A percentile compares a stretch with the other conserved stretches of the same genome.
phyloP scores from a whole-genome alignment of 805 yeast genomes.

The Blastobotrys americana region DNA sequence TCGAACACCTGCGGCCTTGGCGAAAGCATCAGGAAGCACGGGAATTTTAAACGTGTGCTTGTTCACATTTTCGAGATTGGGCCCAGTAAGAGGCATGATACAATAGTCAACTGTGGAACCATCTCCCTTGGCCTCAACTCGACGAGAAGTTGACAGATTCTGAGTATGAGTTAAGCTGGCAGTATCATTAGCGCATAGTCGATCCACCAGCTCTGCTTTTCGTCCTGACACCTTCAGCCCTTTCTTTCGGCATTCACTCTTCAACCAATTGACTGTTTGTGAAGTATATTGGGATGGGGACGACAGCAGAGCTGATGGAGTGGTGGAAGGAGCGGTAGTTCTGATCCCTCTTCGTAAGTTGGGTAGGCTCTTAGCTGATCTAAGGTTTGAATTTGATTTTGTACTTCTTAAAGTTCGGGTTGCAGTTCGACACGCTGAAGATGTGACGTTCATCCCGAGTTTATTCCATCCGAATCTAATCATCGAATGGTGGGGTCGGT shows the following conservation, averaged over 20 bases:
- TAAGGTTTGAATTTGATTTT: constrained; percentile 8
- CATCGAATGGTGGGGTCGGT: no score
- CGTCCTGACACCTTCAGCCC: constrained; percentile 58
- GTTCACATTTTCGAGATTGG: neutral
- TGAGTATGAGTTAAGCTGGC: neutral
- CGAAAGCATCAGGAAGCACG: constrained; percentile 23
- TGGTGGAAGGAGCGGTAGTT: constrained; percentile 25
- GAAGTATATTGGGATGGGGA: constrained; percentile 24
- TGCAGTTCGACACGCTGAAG: constrained; percentile 9
- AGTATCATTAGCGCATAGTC: constrained; percentile 21
- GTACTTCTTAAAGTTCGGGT: constrained; percentile 19
- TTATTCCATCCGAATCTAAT: neutral
- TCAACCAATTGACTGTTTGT: constrained; percentile 50
- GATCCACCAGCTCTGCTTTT: constrained; percentile 47
- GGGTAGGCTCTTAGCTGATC: constrained; percentile 19
- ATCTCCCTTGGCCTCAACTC: constrained; percentile 28
- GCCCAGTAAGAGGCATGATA: constrained; percentile 22
- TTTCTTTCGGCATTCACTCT: constrained; percentile 50
- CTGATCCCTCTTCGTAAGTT: constrained; percentile 20
- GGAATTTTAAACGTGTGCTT: constrained; percentile 26
- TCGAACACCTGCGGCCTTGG: constrained; percentile 9
- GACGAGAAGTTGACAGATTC: constrained; percentile 18
- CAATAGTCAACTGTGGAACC: constrained; percentile 32
- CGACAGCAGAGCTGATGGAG: constrained; percentile 28
- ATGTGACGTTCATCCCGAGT: neutral